These are phyloP conservation scores for Botrytis paeoniae DNA, from an alignment of 2,329 filamentous ascomycete species.

Conservation along the genomic window DNA sequence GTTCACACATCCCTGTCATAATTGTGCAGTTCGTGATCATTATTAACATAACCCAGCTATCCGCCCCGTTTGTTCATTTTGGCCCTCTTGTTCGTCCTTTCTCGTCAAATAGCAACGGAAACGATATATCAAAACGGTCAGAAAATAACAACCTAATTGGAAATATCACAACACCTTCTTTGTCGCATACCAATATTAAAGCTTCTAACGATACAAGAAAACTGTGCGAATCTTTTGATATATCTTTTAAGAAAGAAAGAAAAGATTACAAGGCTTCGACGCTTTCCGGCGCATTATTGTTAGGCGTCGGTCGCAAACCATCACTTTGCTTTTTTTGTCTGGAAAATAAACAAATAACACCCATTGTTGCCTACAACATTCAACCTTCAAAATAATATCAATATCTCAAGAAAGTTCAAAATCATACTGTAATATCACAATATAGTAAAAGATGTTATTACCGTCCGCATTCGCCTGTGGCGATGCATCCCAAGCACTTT, in stretches of 20 bases:
- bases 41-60: conserved; percentile 16
- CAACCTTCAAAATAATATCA: neutral
- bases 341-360: conserved; percentile 8
- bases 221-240: conserved; percentile 6
- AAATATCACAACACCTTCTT: neutral
- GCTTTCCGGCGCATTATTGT: conserved; percentile 29
- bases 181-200: neutral
- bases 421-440: neutral
- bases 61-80: conserved; percentile 16
- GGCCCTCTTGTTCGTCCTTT: conserved; percentile 17
- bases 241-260: conserved; percentile 2
- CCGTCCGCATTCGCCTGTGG: conserved; percentile 55
- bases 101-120: conserved; percentile 9
- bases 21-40: neutral
- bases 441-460: conserved; percentile 49
- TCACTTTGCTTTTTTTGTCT: conserved; percentile 22
- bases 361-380: neutral
- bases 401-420: neutral
- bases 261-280: conserved; percentile 19
- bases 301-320: conserved; percentile 8
- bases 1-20: neutral
- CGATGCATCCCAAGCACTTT: conserved; percentile 43
- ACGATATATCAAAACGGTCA: neutral
- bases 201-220: neutral
- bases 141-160: neutral